These are phyloP conservation scores for Camillea tinctor DNA, from an alignment of 2,329 filamentous ascomycete genomes.

Conservation along the genomic window DNA sequence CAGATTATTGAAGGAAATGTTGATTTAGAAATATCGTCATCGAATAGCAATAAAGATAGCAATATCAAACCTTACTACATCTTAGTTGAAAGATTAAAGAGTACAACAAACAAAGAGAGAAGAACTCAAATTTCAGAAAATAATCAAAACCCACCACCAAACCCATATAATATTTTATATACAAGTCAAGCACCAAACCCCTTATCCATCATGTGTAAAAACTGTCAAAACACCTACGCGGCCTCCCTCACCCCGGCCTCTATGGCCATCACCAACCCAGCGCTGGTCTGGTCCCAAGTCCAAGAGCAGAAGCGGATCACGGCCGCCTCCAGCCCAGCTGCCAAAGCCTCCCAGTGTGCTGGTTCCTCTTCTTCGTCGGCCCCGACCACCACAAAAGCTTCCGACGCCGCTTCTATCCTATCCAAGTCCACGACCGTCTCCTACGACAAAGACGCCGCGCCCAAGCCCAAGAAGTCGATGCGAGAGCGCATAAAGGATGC, in stretches of 20 bases:
- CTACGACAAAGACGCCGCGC: constrained; percentile 18
- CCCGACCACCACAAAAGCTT: neutral
- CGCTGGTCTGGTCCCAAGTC: constrained; percentile 21
- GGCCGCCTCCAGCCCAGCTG: neutral
- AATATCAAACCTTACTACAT: neutral
- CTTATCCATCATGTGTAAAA: constrained; percentile 11
- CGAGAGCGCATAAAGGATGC: neutral
- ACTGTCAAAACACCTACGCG: constrained; percentile 11
- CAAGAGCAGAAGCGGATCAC: constrained; percentile 20
- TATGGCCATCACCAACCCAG: constrained; percentile 23
- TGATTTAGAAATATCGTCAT: neutral
- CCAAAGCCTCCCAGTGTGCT: neutral
- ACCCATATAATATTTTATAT: neutral
- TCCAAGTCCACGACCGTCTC: constrained; percentile 24
- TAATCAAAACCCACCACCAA: neutral
- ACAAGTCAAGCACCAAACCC: neutral
- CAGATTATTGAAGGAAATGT: neutral
- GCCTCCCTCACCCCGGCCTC: constrained; percentile 18
- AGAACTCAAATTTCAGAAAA: neutral
- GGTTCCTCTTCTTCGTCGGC: neutral
- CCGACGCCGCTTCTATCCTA: constrained; percentile 17
- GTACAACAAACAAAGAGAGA: no score
- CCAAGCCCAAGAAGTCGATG: neutral
- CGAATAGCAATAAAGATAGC: neutral
- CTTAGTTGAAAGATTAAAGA: no score